Evolutionary conservation across 148 eudicot species (phyloP).

Genomic region (Chenopodium suecicum): DNA sequence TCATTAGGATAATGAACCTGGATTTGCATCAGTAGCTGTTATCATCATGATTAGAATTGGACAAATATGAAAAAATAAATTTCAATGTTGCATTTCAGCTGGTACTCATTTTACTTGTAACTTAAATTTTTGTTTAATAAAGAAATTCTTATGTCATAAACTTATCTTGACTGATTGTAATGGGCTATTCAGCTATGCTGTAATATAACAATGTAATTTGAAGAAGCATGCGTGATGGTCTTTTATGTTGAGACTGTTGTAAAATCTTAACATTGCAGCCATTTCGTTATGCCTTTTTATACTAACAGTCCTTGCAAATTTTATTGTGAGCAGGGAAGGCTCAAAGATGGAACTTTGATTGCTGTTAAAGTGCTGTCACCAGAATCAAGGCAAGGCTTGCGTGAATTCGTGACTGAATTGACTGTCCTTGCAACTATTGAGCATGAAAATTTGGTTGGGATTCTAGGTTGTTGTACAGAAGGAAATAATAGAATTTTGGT

Average conservation of each 20-base stretch:
- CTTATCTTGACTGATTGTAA: background rate
- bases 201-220: background rate
- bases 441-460: constrained; percentile 80
- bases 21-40: background rate
- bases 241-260: background rate
- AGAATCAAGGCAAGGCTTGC: constrained; percentile 72
- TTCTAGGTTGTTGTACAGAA: constrained; percentile 83
- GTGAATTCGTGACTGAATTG: constrained; percentile 73
- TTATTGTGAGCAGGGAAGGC: constrained; percentile 56
- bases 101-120: background rate
- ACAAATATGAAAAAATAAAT: background rate
- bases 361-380: constrained; percentile 82
- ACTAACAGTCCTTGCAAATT: background rate
- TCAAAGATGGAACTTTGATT: constrained; percentile 57
- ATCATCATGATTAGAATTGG: background rate
- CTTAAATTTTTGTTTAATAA: background rate
- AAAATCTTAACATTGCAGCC: background rate
- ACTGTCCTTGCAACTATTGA: constrained; percentile 55
- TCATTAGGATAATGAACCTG: background rate
- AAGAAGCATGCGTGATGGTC: background rate
- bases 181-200: background rate
- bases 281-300: background rate
- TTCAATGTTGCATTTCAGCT: background rate
- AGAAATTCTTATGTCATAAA: background rate
- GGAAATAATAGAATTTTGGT: constrained; percentile 63